These are phyloP conservation scores for Raffaelea ambrosiae DNA, from an alignment of 2,329 filamentous ascomycete species.

Conservation along the genomic window DNA sequence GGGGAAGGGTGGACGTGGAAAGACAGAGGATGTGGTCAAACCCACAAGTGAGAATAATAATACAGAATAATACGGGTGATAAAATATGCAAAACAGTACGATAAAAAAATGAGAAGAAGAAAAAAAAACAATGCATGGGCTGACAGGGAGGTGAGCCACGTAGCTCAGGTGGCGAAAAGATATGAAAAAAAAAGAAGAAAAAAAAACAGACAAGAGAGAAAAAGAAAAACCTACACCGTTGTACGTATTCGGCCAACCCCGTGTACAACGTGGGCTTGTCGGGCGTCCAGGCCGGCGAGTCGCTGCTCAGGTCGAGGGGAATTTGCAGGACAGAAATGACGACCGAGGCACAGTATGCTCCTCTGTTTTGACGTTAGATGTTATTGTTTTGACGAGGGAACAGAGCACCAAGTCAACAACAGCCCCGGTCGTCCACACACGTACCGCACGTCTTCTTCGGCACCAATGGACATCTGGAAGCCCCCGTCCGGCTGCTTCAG, in stretches of 20 bases:
- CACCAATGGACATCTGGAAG: conserved; percentile 79
- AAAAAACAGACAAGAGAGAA: background rate
- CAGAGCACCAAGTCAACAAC: too few species aligned
- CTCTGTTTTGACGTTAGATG: conserved; percentile 38
- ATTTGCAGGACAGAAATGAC: conserved; percentile 74
- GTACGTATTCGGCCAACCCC: conserved; percentile 70
- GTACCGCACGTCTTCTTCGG: conserved; percentile 87
- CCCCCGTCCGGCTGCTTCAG: conserved; percentile 83
- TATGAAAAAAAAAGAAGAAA: background rate
- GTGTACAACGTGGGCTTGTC: conserved; percentile 60
- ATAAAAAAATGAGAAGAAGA: background rate
- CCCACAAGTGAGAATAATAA: background rate
- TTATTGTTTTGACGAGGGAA: background rate
- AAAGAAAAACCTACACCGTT: conserved; percentile 52
- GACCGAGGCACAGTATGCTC: conserved; percentile 85
- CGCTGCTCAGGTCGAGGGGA: conserved; percentile 67
- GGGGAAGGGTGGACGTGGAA: background rate
- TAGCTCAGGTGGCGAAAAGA: background rate
- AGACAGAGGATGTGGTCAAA: background rate
- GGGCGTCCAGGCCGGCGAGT: conserved; percentile 57
- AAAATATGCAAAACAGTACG: background rate
- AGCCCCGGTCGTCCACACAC: too few species aligned
- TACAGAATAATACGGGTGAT: too few species aligned
- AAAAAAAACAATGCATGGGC: background rate
- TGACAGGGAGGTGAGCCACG: background rate